phyloP scores from a whole-genome alignment of 2,329 filamentous ascomycete genomes.

The Pseudopyricularia cyperi region DNA sequence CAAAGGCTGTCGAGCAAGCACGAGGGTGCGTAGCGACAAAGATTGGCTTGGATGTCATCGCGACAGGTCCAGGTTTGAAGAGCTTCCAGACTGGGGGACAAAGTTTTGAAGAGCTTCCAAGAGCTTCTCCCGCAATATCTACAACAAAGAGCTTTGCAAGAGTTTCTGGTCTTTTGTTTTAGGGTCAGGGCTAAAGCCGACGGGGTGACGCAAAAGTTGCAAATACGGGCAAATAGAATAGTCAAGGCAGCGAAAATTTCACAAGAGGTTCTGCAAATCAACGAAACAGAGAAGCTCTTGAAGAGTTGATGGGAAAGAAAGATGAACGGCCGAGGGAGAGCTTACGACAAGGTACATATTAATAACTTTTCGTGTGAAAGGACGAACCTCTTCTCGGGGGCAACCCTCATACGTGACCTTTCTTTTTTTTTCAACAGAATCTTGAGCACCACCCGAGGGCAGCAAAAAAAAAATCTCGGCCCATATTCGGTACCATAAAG shows the following conservation, averaged over 20 bases:
- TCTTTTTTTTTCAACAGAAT: neutral
- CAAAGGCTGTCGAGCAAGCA: constrained; percentile 93
- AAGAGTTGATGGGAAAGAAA: neutral
- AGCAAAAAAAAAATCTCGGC: neutral
- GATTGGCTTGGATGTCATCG: constrained; percentile 37
- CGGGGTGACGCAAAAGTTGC: neutral
- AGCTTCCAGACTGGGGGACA: neutral
- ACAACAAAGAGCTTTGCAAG: neutral
- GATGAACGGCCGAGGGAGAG: neutral
- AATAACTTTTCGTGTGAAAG: neutral
- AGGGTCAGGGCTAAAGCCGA: neutral
- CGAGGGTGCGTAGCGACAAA: constrained; percentile 91
- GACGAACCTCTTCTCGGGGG: neutral
- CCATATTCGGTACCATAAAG: neutral
- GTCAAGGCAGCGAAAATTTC: neutral
- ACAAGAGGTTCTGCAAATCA: neutral
- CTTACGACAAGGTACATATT: neutral
- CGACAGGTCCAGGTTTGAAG: neutral
- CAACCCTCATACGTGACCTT: neutral
- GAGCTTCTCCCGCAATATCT: neutral
- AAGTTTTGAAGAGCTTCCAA: neutral
- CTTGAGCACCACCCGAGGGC: too few species aligned
- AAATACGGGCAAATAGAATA: neutral
- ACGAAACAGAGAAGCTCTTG: neutral
- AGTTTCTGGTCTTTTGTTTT: too few species aligned